These are phyloP conservation scores for Malus hybrid DNA, from an alignment of 331 rosid genomes.

Conservation along the genomic window DNA sequence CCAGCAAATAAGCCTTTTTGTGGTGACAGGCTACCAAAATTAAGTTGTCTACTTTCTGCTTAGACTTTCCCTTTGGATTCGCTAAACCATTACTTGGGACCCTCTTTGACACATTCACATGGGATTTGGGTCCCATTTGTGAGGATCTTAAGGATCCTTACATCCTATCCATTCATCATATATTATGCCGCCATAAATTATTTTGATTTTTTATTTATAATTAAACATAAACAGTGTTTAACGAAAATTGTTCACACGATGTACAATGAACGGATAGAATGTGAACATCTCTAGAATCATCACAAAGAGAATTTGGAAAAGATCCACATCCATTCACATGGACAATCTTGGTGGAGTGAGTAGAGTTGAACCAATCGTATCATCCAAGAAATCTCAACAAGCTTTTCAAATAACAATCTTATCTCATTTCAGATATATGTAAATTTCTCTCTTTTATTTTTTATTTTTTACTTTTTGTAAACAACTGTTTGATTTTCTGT, in stretches of 20 bases:
- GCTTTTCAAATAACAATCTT: background rate
- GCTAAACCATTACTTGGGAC: conserved; percentile 14
- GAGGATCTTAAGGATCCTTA: too few relatives aligned
- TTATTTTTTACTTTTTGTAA: background rate
- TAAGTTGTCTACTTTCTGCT: conserved; percentile 9
- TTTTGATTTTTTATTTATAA: too few relatives aligned
- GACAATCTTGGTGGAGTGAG: too few relatives aligned
- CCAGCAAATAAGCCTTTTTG: conserved; percentile 20
- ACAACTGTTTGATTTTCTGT: background rate
- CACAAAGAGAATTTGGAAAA: too few relatives aligned
- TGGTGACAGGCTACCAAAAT: conserved; percentile 20
- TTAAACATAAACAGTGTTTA: too few relatives aligned
- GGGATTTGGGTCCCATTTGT: background rate
- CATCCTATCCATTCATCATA: fast-evolving
- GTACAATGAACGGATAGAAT: fast-evolving
- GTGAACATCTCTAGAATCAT: too few relatives aligned
- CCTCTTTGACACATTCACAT: conserved; percentile 16
- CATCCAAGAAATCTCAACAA: background rate
- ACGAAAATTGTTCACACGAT: too few relatives aligned
- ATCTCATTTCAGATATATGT: background rate
- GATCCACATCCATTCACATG: too few relatives aligned
- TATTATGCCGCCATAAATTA: fast-evolving
- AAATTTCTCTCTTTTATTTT: too few relatives aligned
- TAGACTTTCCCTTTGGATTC: background rate
- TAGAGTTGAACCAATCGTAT: conserved; percentile 12